Conservation (phyloP, 2,329 filamentous ascomycete species). For the Didymellaceae sp. region DNA sequence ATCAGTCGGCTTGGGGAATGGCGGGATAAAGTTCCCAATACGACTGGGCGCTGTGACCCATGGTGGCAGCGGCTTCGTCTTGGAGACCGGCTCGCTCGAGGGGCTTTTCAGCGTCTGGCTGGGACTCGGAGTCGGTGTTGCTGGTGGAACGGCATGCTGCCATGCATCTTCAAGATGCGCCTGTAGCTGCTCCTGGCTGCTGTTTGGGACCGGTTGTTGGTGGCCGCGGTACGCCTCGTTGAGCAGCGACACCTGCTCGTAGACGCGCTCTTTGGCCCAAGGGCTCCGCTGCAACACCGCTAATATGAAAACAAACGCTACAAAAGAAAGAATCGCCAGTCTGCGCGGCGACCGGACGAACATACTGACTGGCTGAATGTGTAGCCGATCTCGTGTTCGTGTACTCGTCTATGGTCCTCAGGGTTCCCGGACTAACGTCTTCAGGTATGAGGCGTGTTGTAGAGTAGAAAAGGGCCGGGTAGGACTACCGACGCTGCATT, state of each 20-base stretch:
- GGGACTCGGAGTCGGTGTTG: constrained; percentile 3
- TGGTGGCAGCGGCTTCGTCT: constrained; percentile 27
- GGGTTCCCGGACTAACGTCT: constrained; percentile 24
- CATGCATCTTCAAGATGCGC: constrained; percentile 30
- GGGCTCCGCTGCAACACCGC: constrained; percentile 38
- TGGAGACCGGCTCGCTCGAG: constrained; percentile 9
- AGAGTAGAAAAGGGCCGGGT: constrained; percentile 17
- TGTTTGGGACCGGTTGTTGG: constrained; percentile 21
- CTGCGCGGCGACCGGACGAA: constrained; percentile 47
- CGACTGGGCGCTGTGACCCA: constrained; percentile 34
- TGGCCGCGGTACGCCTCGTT: constrained; percentile 17
- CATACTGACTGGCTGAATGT: constrained; percentile 33
- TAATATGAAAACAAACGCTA: constrained; percentile 44
- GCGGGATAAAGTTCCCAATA: constrained; percentile 22
- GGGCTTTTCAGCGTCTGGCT: constrained; percentile 14
- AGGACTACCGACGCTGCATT: constrained; percentile 33
- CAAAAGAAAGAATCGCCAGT: constrained; percentile 45
- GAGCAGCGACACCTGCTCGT: constrained; percentile 37
- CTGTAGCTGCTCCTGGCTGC: constrained; percentile 19
- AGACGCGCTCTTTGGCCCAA: constrained; percentile 33
- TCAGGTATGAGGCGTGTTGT: constrained; percentile 19
- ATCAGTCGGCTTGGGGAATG: constrained; percentile 28
- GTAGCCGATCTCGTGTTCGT: constrained; percentile 31
- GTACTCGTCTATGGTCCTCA: constrained; percentile 19
- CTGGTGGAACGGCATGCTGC: constrained; percentile 27